Base-by-base conservation (phyloP, 2,329 filamentous ascomycete species). In the Sporothrix brunneoviolacea region DNA sequence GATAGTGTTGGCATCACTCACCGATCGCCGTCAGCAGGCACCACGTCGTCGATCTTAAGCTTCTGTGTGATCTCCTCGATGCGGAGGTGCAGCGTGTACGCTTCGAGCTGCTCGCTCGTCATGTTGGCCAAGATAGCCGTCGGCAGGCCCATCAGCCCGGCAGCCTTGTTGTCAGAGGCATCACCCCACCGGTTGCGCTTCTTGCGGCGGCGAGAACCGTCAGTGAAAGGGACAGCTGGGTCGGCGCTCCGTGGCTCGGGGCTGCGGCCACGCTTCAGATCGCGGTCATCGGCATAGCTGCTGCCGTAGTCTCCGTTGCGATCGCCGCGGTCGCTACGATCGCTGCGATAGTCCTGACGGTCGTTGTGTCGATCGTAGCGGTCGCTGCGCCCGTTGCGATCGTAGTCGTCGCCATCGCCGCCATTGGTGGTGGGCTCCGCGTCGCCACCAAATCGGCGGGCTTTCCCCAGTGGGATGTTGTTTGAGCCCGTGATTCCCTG, bases 51-150 rank as follows among this genome's bases (percentile, higher is more conserved):
- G 69, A 98, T 98, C 64, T 91, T 86, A 60, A 98, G 82, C 79
- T 98, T 98, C 74, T 98, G 91, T 66, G 90, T 97, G 64, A 98
- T 98, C 71, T 98, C 93, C 69, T 98, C 91, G 64, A 98, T 97
- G 64, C 93, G 89, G 64, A 98, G 74, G 71, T 98, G 91, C 59
- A 97, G 76, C 19, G 91, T 93, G 68, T 98, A 98, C 18, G 93
- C 93, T 68, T 98, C 93, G 50, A 97, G 82, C 76, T 98, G 93
- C 71, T 98, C 93, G 65, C 86, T 91, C 50, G 93, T 98, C 90
- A 98, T 98, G 71, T 91, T 91, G 56, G 91, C 90, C 70, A 91
- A 84, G 68, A 98, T 97, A 64, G 91, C 89, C 15, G 93, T 98
- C 24, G 93, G 90, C 59, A 98, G 78, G 52, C 93, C 93, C 91